Percentiles rank a stretch among this genome's conserved stretches.
phyloP scores from a whole-genome alignment of 768 basidiomycete species.

The Dentipellis fragilis region DNA sequence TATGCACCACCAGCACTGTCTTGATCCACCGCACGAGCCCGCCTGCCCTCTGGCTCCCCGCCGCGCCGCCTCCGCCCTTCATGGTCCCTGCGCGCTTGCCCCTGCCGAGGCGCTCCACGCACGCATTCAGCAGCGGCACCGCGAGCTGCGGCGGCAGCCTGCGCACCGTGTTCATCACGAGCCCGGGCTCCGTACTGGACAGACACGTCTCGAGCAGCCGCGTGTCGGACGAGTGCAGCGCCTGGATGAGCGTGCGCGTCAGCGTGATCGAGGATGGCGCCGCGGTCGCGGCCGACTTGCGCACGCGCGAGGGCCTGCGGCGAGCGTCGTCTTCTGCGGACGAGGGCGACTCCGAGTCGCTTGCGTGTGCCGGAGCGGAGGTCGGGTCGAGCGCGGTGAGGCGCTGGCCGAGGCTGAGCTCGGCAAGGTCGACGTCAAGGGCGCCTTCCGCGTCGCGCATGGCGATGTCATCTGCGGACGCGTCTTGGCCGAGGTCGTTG shows the following conservation, averaged over 20 bases:
- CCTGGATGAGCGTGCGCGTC: slow-evolving; percentile 91
- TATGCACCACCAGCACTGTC: slow-evolving; percentile 75
- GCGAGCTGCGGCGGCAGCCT: slow-evolving; percentile 81
- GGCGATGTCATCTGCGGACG: slow-evolving; percentile 37
- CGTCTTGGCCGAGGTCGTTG: slow-evolving; percentile 49
- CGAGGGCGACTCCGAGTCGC: slow-evolving; percentile 36
- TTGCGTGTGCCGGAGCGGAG: slow-evolving; percentile 27
- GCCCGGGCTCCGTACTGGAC: slow-evolving; percentile 64
- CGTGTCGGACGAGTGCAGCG: slow-evolving; percentile 89
- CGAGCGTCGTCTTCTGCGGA: slow-evolving; percentile 4
- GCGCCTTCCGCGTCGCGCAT: slow-evolving; percentile 50
- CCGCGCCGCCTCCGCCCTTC: slow-evolving; percentile 72
- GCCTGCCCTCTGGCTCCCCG: slow-evolving; percentile 67
- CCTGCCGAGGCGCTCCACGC: slow-evolving; percentile 80
- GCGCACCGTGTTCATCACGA: slow-evolving; percentile 82
- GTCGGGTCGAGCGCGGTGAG: slow-evolving; percentile 60
- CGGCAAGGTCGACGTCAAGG: slow-evolving; percentile 78
- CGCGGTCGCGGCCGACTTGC: slow-evolving; percentile 25
- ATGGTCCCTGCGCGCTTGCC: slow-evolving; percentile 60
- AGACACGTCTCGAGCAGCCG: slow-evolving; percentile 81
- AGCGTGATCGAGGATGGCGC: slow-evolving; percentile 66
- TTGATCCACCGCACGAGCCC: slow-evolving; percentile 70
- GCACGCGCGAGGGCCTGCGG: not conserved
- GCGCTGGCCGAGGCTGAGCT: slow-evolving; percentile 86
- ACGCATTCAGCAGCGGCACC: slow-evolving; percentile 75